phyloP scores from a whole-genome alignment of 2,329 filamentous ascomycete species.

The Daldinia eschscholtzii region DNA sequence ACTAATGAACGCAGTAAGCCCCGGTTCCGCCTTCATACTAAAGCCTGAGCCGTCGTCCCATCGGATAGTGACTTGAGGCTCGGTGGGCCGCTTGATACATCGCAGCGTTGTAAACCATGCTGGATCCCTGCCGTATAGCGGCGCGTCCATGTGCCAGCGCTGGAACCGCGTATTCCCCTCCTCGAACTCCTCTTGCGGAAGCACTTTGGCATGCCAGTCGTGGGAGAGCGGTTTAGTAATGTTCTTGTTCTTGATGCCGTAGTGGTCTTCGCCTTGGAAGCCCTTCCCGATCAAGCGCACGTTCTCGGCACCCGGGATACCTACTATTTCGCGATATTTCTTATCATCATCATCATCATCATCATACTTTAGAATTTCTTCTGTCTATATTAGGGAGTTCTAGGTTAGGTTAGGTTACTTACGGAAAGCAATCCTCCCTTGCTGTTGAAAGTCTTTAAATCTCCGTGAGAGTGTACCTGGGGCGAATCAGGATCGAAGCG shows the following conservation, averaged over 20 bases:
- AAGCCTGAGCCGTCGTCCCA: slow-evolving; percentile 60
- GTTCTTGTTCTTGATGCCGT: slow-evolving; percentile 56
- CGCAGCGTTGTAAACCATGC: slow-evolving; percentile 60
- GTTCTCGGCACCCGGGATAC: slow-evolving; percentile 59
- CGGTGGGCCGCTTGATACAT: slow-evolving; percentile 55
- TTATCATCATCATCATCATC: slow-evolving; percentile 35
- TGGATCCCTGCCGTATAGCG: slow-evolving; percentile 58
- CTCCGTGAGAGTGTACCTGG: slow-evolving; percentile 58
- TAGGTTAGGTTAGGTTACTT: slow-evolving; percentile 18
- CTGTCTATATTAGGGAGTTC: background rate
- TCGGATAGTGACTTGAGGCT: slow-evolving; percentile 54
- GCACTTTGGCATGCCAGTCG: slow-evolving; percentile 55
- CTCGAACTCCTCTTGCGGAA: slow-evolving; percentile 54
- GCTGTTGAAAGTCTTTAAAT: slow-evolving; percentile 57
- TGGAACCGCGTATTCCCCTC: slow-evolving; percentile 60
- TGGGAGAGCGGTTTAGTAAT: slow-evolving; percentile 52
- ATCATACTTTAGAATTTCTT: slow-evolving; percentile 10
- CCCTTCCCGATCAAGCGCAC: slow-evolving; percentile 61
- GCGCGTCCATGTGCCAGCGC: slow-evolving; percentile 63
- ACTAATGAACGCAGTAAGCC: slow-evolving; percentile 60
- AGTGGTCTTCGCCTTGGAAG: slow-evolving; percentile 60
- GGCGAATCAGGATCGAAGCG: slow-evolving; percentile 58
- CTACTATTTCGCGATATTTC: slow-evolving; percentile 52
- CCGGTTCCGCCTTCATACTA: slow-evolving; percentile 58
- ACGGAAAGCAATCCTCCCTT: slow-evolving; percentile 57